These are phyloP conservation scores for Acanthochlamys bracteata DNA, from an alignment of 106 monocot species.

Conservation along the genomic window DNA sequence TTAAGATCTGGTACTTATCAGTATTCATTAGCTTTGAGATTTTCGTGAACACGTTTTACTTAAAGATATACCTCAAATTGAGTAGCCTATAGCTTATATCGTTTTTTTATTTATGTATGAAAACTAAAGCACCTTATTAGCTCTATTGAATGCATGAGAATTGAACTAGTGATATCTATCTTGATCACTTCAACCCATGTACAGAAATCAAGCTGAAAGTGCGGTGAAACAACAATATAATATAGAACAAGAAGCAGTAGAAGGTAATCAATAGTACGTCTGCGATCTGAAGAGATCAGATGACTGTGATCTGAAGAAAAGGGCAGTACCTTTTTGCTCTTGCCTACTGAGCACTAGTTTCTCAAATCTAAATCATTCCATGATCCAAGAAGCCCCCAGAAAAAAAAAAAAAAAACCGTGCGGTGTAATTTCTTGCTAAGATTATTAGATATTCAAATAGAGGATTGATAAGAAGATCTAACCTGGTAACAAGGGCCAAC, in stretches of 20 bases:
- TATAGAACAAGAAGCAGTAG: background rate
- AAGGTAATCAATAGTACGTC: background rate
- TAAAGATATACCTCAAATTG: too few species aligned
- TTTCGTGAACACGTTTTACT: too few species aligned
- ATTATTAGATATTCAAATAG: background rate
- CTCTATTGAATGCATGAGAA: too few species aligned
- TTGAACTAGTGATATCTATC: too few species aligned
- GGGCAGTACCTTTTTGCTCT: constrained; percentile 1
- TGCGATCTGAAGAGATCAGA: background rate
- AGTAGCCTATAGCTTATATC: too few species aligned
- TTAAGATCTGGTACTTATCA: too few species aligned
- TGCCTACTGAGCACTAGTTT: background rate
- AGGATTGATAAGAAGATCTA: background rate
- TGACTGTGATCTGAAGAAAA: background rate
- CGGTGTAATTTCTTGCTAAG: background rate
- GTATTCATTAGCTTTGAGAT: too few species aligned
- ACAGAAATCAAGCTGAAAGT: too few species aligned
- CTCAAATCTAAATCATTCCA: background rate
- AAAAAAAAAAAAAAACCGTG: background rate
- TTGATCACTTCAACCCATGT: too few species aligned
- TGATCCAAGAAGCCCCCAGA: constrained; percentile 10
- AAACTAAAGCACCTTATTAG: too few species aligned
- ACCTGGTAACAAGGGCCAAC: constrained; percentile 1
- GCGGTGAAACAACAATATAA: background rate
- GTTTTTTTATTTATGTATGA: too few species aligned